These are phyloP conservation scores for Styphnolobium japonicum DNA, from an alignment of 306 rosid genomes.

Conservation along the genomic window DNA sequence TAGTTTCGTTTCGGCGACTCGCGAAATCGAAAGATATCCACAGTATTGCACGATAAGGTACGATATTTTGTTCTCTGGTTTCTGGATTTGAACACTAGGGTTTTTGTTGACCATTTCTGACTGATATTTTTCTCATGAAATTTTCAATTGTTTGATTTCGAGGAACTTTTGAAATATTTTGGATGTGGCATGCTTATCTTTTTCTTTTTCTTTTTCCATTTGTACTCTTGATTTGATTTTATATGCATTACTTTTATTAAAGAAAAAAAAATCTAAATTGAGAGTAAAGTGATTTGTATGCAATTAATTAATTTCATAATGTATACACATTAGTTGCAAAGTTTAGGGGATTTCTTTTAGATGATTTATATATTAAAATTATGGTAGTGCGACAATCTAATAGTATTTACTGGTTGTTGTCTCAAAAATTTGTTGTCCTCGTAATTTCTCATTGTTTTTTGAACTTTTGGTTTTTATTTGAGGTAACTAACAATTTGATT, in stretches of 20 bases:
- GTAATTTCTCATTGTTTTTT: background rate
- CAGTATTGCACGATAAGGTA: background rate
- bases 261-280: background rate
- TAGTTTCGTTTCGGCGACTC: background rate
- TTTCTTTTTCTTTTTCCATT: background rate
- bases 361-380: background rate
- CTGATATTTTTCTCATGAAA: background rate
- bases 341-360: background rate
- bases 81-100: constrained; percentile 33
- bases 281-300: background rate
- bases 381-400: background rate
- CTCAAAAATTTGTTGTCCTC: background rate
- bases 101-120: constrained; percentile 22
- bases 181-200: background rate
- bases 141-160: background rate
- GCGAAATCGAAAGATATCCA: background rate
- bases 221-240: background rate
- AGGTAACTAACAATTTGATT: constrained; percentile 8
- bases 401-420: background rate
- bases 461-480: background rate
- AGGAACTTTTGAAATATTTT: background rate
- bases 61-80: background rate
- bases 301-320: background rate
- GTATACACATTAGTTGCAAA: background rate
- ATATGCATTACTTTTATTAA: background rate